Evolutionary conservation across 106 monocot species (phyloP).

Genomic region (Apostasia ramifera): DNA sequence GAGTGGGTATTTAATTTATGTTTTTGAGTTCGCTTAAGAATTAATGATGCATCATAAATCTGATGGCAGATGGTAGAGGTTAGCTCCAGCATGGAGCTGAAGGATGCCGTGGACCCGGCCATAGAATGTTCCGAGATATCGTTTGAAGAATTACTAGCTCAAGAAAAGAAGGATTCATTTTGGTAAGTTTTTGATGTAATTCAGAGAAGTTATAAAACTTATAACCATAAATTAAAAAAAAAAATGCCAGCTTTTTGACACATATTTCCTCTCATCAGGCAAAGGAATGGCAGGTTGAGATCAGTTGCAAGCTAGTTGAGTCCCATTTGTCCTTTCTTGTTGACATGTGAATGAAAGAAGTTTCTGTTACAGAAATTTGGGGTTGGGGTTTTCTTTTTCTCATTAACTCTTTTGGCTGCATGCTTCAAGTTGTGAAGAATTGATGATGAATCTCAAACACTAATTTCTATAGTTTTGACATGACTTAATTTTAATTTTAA

Average conservation of each 20-base stretch:
- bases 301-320: constrained; percentile 19
- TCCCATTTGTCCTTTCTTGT: too few species aligned
- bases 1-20: neutral
- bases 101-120: constrained; percentile 7
- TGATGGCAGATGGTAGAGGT: constrained; percentile 8
- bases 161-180: constrained; percentile 77
- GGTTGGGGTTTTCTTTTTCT: neutral
- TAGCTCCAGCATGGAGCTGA: constrained; percentile 15
- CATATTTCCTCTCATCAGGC: constrained; percentile 23
- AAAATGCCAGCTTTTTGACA: neutral
- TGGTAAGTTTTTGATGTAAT: constrained; percentile 24
- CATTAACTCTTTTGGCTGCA: neutral
- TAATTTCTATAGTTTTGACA: neutral
- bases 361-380: too few species aligned
- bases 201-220: too few species aligned
- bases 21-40: neutral
- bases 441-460: neutral
- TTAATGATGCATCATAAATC: neutral
- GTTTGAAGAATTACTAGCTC: constrained; percentile 78
- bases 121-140: constrained; percentile 46
- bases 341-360: too few species aligned
- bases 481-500: neutral
- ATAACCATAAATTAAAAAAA: too few species aligned
- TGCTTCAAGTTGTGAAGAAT: neutral
- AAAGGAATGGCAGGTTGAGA: constrained; percentile 46